These are phyloP conservation scores for Paraphaeosphaeria sporulosa DNA, from an alignment of 2,329 filamentous ascomycete genomes.

Conservation along the genomic window DNA sequence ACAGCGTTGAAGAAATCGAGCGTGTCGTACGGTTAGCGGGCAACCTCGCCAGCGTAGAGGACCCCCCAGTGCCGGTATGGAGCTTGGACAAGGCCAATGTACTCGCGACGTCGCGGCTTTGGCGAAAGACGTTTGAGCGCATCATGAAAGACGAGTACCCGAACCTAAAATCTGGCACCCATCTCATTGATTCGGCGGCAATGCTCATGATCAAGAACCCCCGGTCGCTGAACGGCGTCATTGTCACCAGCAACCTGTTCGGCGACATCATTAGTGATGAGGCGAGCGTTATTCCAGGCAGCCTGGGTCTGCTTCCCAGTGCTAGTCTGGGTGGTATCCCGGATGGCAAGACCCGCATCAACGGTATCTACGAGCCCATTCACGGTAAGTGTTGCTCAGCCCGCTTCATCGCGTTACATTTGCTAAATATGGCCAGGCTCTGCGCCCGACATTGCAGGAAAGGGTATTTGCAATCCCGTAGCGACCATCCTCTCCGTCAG, in stretches of 20 bases:
- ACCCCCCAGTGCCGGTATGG: constrained; percentile 81
- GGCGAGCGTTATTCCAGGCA: constrained; percentile 91
- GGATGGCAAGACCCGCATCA: constrained; percentile 82
- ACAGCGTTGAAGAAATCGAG: constrained; percentile 85
- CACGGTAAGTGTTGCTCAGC: constrained; percentile 69
- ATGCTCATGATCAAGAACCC: constrained; percentile 99
- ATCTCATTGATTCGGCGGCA: constrained; percentile 94
- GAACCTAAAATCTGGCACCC: constrained; percentile 81
- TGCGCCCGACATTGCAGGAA: constrained; percentile 90
- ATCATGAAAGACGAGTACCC: constrained; percentile 90
- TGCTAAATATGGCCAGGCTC: constrained; percentile 64
- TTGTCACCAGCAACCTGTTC: constrained; percentile 93
- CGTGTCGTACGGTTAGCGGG: constrained; percentile 84
- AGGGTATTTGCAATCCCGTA: constrained; percentile 90
- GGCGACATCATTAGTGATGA: constrained; percentile 97
- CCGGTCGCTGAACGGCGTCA: constrained; percentile 82
- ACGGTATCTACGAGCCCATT: constrained; percentile 97
- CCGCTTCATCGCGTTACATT: neutral
- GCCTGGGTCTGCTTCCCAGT: constrained; percentile 85
- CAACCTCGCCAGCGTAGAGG: constrained; percentile 77
- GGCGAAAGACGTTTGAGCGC: constrained; percentile 86
- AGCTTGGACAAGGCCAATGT: constrained; percentile 97
- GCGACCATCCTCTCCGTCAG: constrained; percentile 90
- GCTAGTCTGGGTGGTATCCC: constrained; percentile 87
- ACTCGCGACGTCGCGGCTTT: constrained; percentile 85